Conservation (phyloP, 1,284 basidiomycete genomes). For the Fomitopsis palustris region DNA sequence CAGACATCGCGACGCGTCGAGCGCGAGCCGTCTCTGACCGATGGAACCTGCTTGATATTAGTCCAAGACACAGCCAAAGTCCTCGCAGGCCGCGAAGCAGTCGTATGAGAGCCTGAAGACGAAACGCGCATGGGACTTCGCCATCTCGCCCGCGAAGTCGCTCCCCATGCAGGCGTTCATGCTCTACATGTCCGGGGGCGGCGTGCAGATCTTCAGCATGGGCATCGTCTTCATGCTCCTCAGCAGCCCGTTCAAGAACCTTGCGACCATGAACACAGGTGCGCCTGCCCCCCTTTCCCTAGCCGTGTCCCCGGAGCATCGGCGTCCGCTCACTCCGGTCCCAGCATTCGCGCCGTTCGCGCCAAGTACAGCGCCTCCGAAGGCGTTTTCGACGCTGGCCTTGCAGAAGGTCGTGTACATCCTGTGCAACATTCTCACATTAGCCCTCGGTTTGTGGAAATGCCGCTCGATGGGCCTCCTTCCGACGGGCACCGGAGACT, state of each 20-base stretch:
- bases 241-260: constrained; percentile 75
- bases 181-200: constrained; percentile 94
- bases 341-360: constrained; percentile 67
- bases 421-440: constrained; percentile 67
- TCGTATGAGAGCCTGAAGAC: constrained; percentile 70
- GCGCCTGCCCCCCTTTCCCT: constrained; percentile 20
- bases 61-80: constrained; percentile 40
- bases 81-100: constrained; percentile 29
- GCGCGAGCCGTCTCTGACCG: not conserved
- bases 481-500: constrained; percentile 86
- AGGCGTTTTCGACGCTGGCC: constrained; percentile 50
- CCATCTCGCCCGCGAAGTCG: constrained; percentile 79
- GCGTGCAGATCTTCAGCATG: constrained; percentile 92
- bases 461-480: constrained; percentile 87
- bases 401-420: constrained; percentile 71
- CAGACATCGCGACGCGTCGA: not conserved
- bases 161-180: constrained; percentile 95
- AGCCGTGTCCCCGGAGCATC: not conserved
- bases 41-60: constrained; percentile 15
- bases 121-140: constrained; percentile 86
- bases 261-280: constrained; percentile 76
- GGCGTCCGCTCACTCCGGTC: not conserved
- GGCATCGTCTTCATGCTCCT: constrained; percentile 91
- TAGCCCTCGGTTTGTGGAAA: constrained; percentile 85
- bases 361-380: constrained; percentile 46